Evolutionary conservation across 805 yeast species (phyloP).

Genomic region (Sungouiella blattae): DNA sequence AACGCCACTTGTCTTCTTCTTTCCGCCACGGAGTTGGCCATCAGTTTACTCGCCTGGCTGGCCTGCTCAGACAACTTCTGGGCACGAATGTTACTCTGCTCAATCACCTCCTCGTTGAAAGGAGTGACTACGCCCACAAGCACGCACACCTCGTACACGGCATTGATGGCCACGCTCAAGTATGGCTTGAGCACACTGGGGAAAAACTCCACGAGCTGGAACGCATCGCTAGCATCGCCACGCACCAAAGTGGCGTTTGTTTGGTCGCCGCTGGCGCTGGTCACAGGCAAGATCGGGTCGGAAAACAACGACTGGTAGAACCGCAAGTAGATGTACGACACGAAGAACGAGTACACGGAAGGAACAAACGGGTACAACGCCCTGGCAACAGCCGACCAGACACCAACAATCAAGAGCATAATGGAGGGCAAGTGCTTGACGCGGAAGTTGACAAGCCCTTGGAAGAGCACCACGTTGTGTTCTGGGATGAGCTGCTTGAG

Average conservation of each 20-base stretch:
- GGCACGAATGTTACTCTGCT: constrained; percentile 70
- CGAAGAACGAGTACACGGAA: constrained; percentile 54
- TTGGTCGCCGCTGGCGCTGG: constrained; percentile 28
- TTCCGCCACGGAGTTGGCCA: constrained; percentile 56
- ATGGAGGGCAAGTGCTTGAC: constrained; percentile 62
- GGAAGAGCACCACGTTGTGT: constrained; percentile 48
- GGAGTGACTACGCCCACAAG: constrained; percentile 51
- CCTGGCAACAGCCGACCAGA: constrained; percentile 32
- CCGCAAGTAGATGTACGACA: constrained; percentile 74
- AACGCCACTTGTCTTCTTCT: constrained; percentile 75
- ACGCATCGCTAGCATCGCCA: constrained; percentile 91
- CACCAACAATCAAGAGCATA: constrained; percentile 26
- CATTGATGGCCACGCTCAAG: constrained; percentile 48
- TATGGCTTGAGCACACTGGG: constrained; percentile 58
- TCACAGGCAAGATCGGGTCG: constrained; percentile 53
- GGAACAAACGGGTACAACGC: constrained; percentile 54
- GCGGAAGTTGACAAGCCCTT: constrained; percentile 45
- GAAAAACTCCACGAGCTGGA: constrained; percentile 79
- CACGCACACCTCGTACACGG: constrained; percentile 32
- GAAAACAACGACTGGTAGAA: constrained; percentile 61
- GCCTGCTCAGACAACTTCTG: constrained; percentile 54
- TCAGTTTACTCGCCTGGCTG: constrained; percentile 37
- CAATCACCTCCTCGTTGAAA: constrained; percentile 66
- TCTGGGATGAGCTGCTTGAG: constrained; percentile 59
- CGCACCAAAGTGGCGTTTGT: constrained; percentile 26